phyloP scores from a whole-genome alignment of 169 alveolate species.

The Theileria parva region DNA sequence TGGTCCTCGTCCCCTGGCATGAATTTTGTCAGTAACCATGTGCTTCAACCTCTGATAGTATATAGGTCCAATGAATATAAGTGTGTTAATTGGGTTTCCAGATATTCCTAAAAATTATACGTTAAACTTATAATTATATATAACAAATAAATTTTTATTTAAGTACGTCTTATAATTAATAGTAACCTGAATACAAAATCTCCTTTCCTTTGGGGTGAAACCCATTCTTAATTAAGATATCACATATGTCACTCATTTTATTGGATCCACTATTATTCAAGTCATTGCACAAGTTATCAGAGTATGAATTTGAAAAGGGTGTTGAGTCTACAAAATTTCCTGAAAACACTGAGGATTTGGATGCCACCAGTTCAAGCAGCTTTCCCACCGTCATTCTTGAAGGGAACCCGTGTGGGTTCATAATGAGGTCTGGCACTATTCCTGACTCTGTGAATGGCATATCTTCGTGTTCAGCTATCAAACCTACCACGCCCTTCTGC shows the following conservation, averaged over 20 bases:
- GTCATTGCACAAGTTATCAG: constrained; percentile 71
- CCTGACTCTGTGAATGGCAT: constrained; percentile 98
- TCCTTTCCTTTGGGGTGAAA: constrained; percentile 91
- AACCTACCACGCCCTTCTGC: constrained; percentile 99
- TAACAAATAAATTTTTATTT: neutral
- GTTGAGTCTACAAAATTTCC: constrained; percentile 98
- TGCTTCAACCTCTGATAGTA: constrained; percentile 99
- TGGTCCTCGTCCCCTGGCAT: constrained; percentile 99
- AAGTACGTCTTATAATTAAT: neutral
- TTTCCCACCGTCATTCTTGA: constrained; percentile 99
- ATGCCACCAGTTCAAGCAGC: constrained; percentile 94
- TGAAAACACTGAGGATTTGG: constrained; percentile 93
- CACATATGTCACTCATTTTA: constrained; percentile 20
- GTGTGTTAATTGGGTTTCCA: constrained; percentile 97
- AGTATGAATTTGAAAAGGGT: constrained; percentile 94
- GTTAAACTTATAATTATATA: neutral
- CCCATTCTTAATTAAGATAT: constrained; percentile 91
- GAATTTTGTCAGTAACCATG: constrained; percentile 99
- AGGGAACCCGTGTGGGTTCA: constrained; percentile 99
- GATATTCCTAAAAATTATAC: constrained; percentile 77
- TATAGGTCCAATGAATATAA: constrained; percentile 97
- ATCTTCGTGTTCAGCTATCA: constrained; percentile 95
- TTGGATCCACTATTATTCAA: constrained; percentile 21
- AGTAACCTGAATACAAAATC: constrained; percentile 91
- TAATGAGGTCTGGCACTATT: constrained; percentile 99